Evolutionary conservation across 202 grass and related monocot species (phyloP).

Genomic region (Schoenoplectus tabernaemontani): DNA sequence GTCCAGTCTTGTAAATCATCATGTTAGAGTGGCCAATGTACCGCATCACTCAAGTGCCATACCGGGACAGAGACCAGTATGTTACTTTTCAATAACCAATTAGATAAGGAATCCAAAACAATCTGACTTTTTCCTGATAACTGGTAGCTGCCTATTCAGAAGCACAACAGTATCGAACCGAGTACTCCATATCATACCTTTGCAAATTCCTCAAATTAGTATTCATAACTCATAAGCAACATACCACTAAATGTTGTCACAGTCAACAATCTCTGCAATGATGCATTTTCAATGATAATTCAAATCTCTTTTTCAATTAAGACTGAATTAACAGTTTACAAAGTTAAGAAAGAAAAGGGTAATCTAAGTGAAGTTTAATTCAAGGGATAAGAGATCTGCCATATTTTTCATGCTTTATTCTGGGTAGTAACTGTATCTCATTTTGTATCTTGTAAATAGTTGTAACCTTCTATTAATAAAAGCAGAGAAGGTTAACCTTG

Average conservation of each 20-base stretch:
- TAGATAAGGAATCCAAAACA: background rate
- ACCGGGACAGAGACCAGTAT: background rate
- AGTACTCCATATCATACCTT: too few relatives aligned
- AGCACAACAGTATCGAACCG: background rate
- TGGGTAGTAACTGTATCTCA: background rate
- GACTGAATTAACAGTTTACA: background rate
- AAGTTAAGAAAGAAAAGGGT: background rate
- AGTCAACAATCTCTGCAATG: background rate
- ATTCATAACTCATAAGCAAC: too few relatives aligned
- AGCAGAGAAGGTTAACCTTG: background rate
- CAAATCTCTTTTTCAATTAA: background rate
- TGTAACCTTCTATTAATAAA: background rate
- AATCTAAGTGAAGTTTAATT: background rate
- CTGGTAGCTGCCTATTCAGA: background rate
- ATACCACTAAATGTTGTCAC: background rate
- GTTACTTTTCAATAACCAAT: too few relatives aligned
- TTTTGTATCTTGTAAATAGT: background rate
- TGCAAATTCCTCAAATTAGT: too few relatives aligned
- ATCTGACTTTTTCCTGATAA: background rate
- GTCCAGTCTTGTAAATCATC: background rate
- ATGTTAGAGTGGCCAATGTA: background rate
- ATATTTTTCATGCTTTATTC: background rate
- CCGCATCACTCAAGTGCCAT: background rate
- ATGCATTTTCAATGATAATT: background rate
- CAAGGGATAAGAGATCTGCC: background rate